These are phyloP conservation scores for Pulveroboletus sp. DNA, from an alignment of 768 basidiomycete genomes.

Conservation along the genomic window DNA sequence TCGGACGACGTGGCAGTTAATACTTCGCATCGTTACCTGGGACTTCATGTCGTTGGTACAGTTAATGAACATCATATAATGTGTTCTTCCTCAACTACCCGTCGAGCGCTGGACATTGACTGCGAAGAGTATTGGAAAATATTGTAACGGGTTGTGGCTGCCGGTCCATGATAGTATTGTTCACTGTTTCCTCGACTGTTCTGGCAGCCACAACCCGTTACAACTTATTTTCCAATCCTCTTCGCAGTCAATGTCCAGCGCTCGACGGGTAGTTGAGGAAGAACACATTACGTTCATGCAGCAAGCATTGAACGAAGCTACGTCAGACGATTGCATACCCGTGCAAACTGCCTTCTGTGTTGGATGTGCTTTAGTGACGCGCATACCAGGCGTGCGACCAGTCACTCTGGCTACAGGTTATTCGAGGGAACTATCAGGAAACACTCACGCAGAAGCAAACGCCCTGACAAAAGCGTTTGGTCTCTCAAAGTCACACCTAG, in stretches of 20 bases:
- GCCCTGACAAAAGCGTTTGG: constrained; percentile 67
- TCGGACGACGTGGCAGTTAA: neutral
- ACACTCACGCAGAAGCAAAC: constrained; percentile 97
- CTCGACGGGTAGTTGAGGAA: constrained; percentile 5
- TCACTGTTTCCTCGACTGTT: too few species aligned
- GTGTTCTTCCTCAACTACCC: constrained; percentile 25
- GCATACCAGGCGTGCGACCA: constrained; percentile 40
- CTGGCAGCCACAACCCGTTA: too few species aligned
- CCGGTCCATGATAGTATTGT: too few species aligned
- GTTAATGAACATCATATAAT: too few species aligned
- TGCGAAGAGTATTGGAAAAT: too few species aligned
- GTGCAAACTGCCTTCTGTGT: constrained; percentile 83
- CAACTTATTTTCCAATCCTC: too few species aligned
- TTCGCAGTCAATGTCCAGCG: constrained; percentile 7
- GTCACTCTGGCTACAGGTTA: constrained; percentile 74
- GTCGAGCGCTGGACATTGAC: constrained; percentile 4
- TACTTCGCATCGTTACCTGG: neutral
- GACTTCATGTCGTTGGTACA: too few species aligned
- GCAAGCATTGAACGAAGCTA: constrained; percentile 66
- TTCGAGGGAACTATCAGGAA: constrained; percentile 88
- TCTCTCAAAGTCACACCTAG: constrained; percentile 44
- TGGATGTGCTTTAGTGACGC: constrained; percentile 71
- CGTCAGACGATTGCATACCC: constrained; percentile 54
- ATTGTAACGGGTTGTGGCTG: too few species aligned
- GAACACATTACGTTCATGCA: constrained; percentile 46